A percentile compares a stretch with the other conserved stretches of the same genome.
Evolutionary conservation across 225 moss, liverwort and hornwort genomes (phyloP).

Genomic region (Pseudisothecium myosuroides): DNA sequence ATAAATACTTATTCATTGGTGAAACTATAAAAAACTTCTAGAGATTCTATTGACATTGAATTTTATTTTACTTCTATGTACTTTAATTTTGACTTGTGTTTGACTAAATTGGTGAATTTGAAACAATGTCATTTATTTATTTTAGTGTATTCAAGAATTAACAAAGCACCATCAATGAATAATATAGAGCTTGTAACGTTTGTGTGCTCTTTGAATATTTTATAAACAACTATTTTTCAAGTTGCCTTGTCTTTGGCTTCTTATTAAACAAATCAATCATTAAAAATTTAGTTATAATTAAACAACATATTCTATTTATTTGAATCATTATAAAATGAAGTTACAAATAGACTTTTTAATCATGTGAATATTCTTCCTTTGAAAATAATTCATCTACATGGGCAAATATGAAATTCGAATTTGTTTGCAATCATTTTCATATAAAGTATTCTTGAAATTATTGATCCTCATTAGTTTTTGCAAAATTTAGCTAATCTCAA

Average conservation of each 20-base stretch:
- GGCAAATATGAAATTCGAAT: no score
- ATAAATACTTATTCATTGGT: no score
- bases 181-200: neutral
- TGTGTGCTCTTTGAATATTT: neutral
- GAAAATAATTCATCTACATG: neutral
- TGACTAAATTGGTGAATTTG: neutral
- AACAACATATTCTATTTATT: fast-evolving
- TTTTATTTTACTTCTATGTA: no score
- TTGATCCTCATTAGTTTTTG: neutral
- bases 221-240: neutral
- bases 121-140: neutral
- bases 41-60: neutral
- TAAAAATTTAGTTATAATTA: neutral
- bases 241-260: no score
- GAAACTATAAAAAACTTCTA: no score
- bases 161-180: no score
- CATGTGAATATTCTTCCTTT: neutral
- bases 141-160: no score
- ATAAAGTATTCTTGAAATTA: no score
- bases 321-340: neutral
- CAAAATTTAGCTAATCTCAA: neutral
- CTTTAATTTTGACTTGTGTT: no score
- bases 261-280: neutral
- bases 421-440: no score
- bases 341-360: no score